Base-by-base conservation (phyloP, 768 basidiomycete species). In the Boletus eberwhitei region DNA sequence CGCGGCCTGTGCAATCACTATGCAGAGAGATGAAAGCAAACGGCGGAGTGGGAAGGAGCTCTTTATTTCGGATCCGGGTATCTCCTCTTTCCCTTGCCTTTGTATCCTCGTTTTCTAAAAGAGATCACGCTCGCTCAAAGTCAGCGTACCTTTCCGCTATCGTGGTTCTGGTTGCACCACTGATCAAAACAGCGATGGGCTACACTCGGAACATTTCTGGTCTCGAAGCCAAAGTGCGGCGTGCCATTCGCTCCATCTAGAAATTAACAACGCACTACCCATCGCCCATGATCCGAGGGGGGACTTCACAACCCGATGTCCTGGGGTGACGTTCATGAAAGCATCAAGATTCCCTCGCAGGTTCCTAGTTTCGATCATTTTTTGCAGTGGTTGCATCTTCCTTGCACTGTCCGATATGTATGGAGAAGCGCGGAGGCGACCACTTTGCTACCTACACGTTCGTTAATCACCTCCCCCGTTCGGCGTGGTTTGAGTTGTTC, bases 201-300 rank as follows among this genome's bases (percentile, higher is more conserved):
- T 42, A 14, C 35, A 9, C 35, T 36, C 31, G 39, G 21, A 36
- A 40, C 32, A 9, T 31, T 48, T 36, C 40, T 47, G 46, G 29
- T 16, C 34, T 44, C 42, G 31, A 64, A 31, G 37, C 38, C n/a
- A 37, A 29, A 14, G 26, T 24, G 26, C 36, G 24, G 40, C 17
- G 31, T 43, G 16, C 39, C 14, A 16, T 36, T 22, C n/a, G 14
- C 31, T 24, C 43, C 43, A 37, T 48, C 50, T 12, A 47, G 63
- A 47, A 63, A 62, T 38, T 24, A 26, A 36, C 43, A 42, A 6
- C 32, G 48, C 42, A 42, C 24, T 31, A 40, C 29, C 31, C 38
- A 16, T 31, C 21, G 50, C 35, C 16, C 44, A 14, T 57, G 65
- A 64, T 65, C 59, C 65, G 59, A 65, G 65, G 55, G 53, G 16